Percentiles rank a stretch among this genome's conserved stretches.
These are phyloP conservation scores for Polytrichum commune DNA, from an alignment of 225 moss, liverwort and hornwort species.

Conservation along the genomic window DNA sequence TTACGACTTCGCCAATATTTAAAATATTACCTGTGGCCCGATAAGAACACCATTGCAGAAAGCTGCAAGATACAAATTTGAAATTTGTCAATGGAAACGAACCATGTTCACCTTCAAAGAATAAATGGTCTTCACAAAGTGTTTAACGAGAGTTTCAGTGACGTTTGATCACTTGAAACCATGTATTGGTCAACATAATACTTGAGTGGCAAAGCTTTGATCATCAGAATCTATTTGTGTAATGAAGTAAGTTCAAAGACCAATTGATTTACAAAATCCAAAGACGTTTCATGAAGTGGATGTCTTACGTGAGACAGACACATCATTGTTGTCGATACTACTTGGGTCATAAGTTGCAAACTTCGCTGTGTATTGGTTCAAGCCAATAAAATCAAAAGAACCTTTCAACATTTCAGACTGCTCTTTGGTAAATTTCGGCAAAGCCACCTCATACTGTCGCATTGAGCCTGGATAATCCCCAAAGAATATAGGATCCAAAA, in stretches of 20 bases:
- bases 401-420: conserved; percentile 26
- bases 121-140: too few species aligned
- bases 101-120: too few species aligned
- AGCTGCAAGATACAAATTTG: background rate
- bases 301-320: conserved; percentile 4
- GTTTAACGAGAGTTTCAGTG: background rate
- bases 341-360: conserved; percentile 10
- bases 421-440: conserved; percentile 31
- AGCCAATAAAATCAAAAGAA: conserved; percentile 43
- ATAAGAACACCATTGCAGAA: conserved; percentile 8
- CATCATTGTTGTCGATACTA: conserved; percentile 12
- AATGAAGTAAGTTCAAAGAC: background rate
- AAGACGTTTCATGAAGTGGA: background rate
- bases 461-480: conserved; percentile 47
- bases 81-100: too few species aligned
- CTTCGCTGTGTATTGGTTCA: conserved; percentile 40
- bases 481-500: conserved; percentile 41
- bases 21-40: conserved; percentile 6
- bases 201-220: too few species aligned
- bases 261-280: background rate
- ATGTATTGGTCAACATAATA: background rate
- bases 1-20: background rate
- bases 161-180: background rate
- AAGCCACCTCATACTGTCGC: conserved; percentile 5
- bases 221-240: too few species aligned